These are phyloP conservation scores for Kwoniella newhampshirensis DNA, from an alignment of 768 basidiomycete genomes.

Conservation along the genomic window DNA sequence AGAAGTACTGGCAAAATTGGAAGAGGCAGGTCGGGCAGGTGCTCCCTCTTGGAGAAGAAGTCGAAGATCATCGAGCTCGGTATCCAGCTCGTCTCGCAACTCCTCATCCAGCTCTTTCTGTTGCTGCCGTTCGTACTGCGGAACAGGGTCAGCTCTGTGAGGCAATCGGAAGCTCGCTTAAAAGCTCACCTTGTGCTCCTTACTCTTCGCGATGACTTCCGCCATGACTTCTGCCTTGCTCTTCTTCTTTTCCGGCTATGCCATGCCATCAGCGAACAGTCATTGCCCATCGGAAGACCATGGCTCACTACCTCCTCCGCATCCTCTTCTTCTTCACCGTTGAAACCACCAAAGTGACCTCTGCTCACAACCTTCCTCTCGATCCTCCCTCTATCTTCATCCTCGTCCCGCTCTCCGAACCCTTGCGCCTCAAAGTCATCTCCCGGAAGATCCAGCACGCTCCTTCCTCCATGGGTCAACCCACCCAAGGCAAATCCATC, in stretches of 20 bases:
- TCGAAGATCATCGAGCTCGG: constrained; percentile 78
- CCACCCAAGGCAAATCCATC: constrained; percentile 45
- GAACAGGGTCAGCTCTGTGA: constrained; percentile 7
- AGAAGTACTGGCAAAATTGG: constrained; percentile 48
- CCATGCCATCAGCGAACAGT: not conserved
- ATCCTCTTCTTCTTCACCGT: constrained; percentile 64
- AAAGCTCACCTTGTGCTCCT: constrained; percentile 75
- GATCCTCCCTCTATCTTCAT: constrained; percentile 70
- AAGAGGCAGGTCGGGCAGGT: constrained; percentile 30
- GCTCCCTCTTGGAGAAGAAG: constrained; percentile 59
- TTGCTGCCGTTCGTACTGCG: constrained; percentile 79
- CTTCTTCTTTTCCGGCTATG: constrained; percentile 77
- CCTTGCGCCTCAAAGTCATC: constrained; percentile 52
- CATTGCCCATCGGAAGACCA: constrained; percentile 2
- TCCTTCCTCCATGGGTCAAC: constrained; percentile 51
- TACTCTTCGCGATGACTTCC: constrained; percentile 96
- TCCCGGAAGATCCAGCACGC: constrained; percentile 47
- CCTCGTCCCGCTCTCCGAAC: constrained; percentile 53
- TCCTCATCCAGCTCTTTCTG: constrained; percentile 82
- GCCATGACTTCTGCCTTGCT: constrained; percentile 95
- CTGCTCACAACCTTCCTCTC: constrained; percentile 66
- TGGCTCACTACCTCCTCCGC: constrained; percentile 60
- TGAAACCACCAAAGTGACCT: constrained; percentile 84
- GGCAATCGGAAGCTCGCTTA: not conserved
- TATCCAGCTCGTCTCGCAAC: constrained; percentile 81